Evolutionary conservation across 495 filamentous ascomycete genomes (phyloP).

Genomic region (Thozetella sp.): DNA sequence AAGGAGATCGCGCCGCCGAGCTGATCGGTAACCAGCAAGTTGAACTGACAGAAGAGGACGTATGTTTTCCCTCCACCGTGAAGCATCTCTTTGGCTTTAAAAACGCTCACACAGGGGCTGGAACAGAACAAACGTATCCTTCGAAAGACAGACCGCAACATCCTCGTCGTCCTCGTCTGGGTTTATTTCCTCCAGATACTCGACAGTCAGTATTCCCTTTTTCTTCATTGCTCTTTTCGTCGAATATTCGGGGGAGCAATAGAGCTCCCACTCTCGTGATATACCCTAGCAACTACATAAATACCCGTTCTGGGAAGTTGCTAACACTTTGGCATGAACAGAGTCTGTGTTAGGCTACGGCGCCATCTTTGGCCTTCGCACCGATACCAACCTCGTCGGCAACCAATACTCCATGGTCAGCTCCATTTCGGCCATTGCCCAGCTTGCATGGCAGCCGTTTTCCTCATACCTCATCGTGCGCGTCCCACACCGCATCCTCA

Average conservation of each 20-base stretch:
- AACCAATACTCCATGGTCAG: constrained; percentile 65
- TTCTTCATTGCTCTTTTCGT: too few relatives aligned
- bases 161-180: constrained; percentile 62
- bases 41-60: constrained; percentile 13
- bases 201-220: too few relatives aligned
- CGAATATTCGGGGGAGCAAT: too few relatives aligned
- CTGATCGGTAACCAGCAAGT: constrained; percentile 6
- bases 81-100: too few relatives aligned
- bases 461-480: constrained; percentile 67
- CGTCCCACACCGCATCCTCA: constrained; percentile 65
- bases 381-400: constrained; percentile 54
- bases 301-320: neutral
- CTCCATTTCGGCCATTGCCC: constrained; percentile 63
- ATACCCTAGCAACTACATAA: too few relatives aligned
- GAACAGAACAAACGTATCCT: constrained; percentile 52
- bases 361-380: constrained; percentile 60
- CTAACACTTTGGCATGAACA: constrained; percentile 62
- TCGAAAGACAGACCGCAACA: constrained; percentile 61
- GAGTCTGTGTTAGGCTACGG: constrained; percentile 64
- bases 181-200: constrained; percentile 61
- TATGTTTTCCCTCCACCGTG: neutral
- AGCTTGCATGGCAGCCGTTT: constrained; percentile 68
- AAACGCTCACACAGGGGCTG: neutral
- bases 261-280: neutral
- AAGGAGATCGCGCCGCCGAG: neutral